These are phyloP conservation scores for Sphaerulina vaccinii DNA, from an alignment of 2,329 filamentous ascomycete genomes.

Conservation along the genomic window DNA sequence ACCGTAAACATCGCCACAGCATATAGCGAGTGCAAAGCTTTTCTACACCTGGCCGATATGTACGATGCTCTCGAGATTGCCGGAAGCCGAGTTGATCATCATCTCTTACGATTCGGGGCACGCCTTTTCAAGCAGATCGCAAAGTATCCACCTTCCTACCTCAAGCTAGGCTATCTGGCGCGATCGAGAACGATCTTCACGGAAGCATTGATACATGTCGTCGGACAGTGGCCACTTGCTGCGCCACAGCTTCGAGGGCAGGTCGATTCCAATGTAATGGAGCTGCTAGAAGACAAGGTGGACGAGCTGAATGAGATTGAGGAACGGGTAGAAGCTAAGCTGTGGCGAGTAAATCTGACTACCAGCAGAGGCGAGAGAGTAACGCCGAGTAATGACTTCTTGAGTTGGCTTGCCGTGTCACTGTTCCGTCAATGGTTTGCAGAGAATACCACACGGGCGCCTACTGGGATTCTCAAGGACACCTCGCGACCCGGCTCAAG, in stretches of 20 bases:
- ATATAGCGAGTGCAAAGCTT: constrained; percentile 89
- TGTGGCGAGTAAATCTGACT: constrained; percentile 77
- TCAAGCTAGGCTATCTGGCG: constrained; percentile 83
- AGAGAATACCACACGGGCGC: constrained; percentile 78
- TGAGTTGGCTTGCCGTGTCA: constrained; percentile 85
- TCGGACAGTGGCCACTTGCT: constrained; percentile 87
- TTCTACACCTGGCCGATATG: constrained; percentile 86
- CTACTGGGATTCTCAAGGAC: constrained; percentile 52
- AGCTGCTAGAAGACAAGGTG: constrained; percentile 92
- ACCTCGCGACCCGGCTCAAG: constrained; percentile 11
- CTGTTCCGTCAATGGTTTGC: constrained; percentile 92
- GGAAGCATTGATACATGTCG: constrained; percentile 86
- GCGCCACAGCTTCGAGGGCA: constrained; percentile 72
- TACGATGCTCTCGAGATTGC: constrained; percentile 89
- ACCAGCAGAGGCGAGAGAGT: constrained; percentile 81
- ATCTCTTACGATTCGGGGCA: constrained; percentile 86
- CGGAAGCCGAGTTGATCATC: constrained; percentile 87
- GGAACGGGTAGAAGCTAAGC: constrained; percentile 71
- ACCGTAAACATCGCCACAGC: constrained; percentile 85
- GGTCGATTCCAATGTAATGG: constrained; percentile 73
- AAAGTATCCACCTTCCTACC: constrained; percentile 89
- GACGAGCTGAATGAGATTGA: constrained; percentile 86
- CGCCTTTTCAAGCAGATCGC: constrained; percentile 94
- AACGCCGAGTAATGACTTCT: constrained; percentile 72
- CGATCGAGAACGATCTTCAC: constrained; percentile 73